Conservation (phyloP, 148 eudicot genomes). For the Heliosperma pusillum region DNA sequence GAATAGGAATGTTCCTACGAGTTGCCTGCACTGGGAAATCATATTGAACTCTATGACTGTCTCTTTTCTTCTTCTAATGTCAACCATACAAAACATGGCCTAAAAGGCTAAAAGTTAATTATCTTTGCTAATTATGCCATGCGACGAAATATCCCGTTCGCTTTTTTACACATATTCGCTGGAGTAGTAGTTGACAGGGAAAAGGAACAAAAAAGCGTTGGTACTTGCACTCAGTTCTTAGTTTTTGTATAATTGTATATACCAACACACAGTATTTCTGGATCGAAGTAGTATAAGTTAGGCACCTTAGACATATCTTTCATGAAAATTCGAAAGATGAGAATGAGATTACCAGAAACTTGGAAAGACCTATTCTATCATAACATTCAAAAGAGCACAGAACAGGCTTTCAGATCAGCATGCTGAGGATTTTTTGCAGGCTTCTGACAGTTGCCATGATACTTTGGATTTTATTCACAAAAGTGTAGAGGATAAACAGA, state of each 20-base stretch:
- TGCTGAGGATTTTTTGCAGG: neutral
- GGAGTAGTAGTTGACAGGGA: too few relatives aligned
- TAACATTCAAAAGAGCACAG: neutral
- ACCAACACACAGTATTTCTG: too few relatives aligned
- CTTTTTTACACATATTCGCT: too few relatives aligned
- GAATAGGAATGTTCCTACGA: slow-evolving; percentile 64
- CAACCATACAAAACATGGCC: slow-evolving; percentile 1
- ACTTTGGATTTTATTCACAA: neutral
- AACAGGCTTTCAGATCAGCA: neutral
- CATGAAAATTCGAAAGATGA: too few relatives aligned
- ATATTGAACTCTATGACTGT: slow-evolving; percentile 27
- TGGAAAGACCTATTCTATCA: neutral
- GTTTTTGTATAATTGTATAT: too few relatives aligned
- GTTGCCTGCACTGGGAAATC: slow-evolving; percentile 79
- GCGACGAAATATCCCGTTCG: too few relatives aligned
- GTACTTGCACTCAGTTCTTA: too few relatives aligned
- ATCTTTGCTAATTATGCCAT: too few relatives aligned
- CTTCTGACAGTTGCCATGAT: neutral
- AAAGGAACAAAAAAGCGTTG: too few relatives aligned
- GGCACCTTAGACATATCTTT: too few relatives aligned
- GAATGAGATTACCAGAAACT: too few relatives aligned
- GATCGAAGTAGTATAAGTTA: too few relatives aligned
- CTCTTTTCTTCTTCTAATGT: neutral
- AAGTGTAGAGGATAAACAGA: neutral
- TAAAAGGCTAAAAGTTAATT: neutral